Base-by-base conservation (phyloP, 495 filamentous ascomycete genomes). In the Aspergillus funiculosus region DNA sequence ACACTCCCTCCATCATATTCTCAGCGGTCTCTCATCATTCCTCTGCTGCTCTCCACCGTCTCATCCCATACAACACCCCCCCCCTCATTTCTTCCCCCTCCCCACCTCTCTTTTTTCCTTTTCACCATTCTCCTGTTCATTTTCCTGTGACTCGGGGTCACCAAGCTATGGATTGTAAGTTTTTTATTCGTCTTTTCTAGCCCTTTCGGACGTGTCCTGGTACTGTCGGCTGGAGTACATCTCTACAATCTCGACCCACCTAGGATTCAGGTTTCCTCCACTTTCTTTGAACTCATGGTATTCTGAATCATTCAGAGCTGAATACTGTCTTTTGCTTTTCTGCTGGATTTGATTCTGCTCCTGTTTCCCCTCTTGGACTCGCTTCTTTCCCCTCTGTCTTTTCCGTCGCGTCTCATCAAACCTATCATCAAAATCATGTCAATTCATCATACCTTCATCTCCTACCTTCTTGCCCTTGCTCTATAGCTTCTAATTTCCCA, bases 141-240 rank as follows among this genome's bases (percentile, higher is more conserved):
- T 63, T 46, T 51, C 51, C 60, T 61, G 66, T 61, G 36, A 58
- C 52, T 57, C 52, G 69, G 70, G 70, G 70, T 73, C 70, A 71
- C 70, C 70, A 63, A 67, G 70, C 68, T 71, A 69, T 70, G 65
- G 65, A 71, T 54, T 66, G 70, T 73, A 61, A 70, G 70, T 71
- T 54, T 59, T 63, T 61, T 64, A 50, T 62, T 62, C 44, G 49
- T 44, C 20, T 55, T 50, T 48, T 39, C 41, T 58, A 24, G 34
- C 47, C 21, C 19, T 24, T 43, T 52, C 43, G 56, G 53, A 51
- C 60, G 56, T 63, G 60, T 58, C 49, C 54, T 54, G 55, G 52
- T 62, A 35, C 48, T 44, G 55, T 58, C 61, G 57, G 60, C 59
- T 60, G 62, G 63, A 54, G 63, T 69, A 68, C 67, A 66, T 69